A percentile compares a stretch with the other conserved stretches of the same genome.
These are phyloP conservation scores for Cercospora sp. DNA, from an alignment of 2,329 filamentous ascomycete genomes.

Conservation along the genomic window DNA sequence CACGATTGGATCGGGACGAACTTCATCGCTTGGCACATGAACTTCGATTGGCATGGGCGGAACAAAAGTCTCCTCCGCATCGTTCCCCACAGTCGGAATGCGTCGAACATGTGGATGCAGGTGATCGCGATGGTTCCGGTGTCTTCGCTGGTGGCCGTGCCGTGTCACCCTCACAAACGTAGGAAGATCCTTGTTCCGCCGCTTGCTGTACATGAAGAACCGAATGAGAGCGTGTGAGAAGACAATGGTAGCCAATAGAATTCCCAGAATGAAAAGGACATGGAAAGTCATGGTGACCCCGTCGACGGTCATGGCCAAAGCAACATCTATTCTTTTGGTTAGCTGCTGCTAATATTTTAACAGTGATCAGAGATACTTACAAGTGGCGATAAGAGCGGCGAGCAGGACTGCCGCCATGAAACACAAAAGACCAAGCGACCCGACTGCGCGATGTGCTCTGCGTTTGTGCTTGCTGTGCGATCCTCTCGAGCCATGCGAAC, in stretches of 20 bases:
- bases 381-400: slow-evolving; percentile 37
- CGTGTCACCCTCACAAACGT: slow-evolving; percentile 26
- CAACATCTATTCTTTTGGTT: slow-evolving; percentile 60
- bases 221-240: slow-evolving; percentile 79
- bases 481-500: slow-evolving; percentile 13
- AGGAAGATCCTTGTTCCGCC: slow-evolving; percentile 14
- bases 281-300: slow-evolving; percentile 70
- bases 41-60: slow-evolving; percentile 75
- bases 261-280: slow-evolving; percentile 75
- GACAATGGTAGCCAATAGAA: slow-evolving; percentile 72
- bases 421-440: slow-evolving; percentile 27
- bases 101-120: slow-evolving; percentile 39
- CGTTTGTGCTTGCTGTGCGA: slow-evolving; percentile 14
- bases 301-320: slow-evolving; percentile 66
- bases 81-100: slow-evolving; percentile 22
- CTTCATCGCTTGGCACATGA: slow-evolving; percentile 62
- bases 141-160: slow-evolving; percentile 19
- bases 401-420: slow-evolving; percentile 33
- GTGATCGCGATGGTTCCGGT: slow-evolving; percentile 27
- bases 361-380: slow-evolving; percentile 26
- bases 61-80: slow-evolving; percentile 55
- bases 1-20: slow-evolving; percentile 28
- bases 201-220: slow-evolving; percentile 57
- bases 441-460: slow-evolving; percentile 16
- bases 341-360: not conserved